phyloP scores from a whole-genome alignment of 495 filamentous ascomycete genomes.

The Aspergillus indologenus region DNA sequence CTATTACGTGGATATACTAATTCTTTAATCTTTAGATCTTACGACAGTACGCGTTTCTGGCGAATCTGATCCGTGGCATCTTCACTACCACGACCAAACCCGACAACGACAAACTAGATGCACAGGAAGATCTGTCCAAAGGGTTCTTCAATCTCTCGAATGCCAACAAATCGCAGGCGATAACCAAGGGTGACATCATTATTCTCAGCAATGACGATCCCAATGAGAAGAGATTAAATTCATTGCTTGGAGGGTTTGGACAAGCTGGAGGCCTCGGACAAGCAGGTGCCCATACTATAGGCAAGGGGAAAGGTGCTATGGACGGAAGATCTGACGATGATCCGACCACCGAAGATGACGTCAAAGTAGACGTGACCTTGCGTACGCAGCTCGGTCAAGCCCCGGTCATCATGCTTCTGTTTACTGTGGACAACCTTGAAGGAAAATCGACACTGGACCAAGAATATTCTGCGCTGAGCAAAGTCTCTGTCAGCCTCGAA shows the following conservation, averaged over 20 bases:
- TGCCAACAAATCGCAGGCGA: slow-evolving; percentile 3
- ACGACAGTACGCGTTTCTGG: slow-evolving; percentile 71
- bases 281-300: neutral
- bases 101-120: slow-evolving; percentile 11
- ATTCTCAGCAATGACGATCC: slow-evolving; percentile 42
- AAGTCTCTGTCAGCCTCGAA: slow-evolving; percentile 49
- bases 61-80: slow-evolving; percentile 59
- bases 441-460: neutral
- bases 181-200: slow-evolving; percentile 20
- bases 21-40: slow-evolving; percentile 39
- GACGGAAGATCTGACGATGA: slow-evolving; percentile 3
- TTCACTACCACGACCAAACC: slow-evolving; percentile 39
- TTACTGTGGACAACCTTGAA: slow-evolving; percentile 27
- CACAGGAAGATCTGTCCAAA: neutral
- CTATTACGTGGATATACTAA: slow-evolving; percentile 10
- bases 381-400: slow-evolving; percentile 44
- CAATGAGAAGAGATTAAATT: slow-evolving; percentile 34
- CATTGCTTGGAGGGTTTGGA: slow-evolving; percentile 22
- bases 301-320: slow-evolving; percentile 10
- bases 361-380: slow-evolving; percentile 45
- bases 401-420: slow-evolving; percentile 42
- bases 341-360: slow-evolving; percentile 20
- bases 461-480: slow-evolving; percentile 11
- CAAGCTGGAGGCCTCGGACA: neutral
- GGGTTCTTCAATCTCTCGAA: neutral